phyloP scores from a whole-genome alignment of 495 filamentous ascomycete species.

The Tuber umbilicatum region DNA sequence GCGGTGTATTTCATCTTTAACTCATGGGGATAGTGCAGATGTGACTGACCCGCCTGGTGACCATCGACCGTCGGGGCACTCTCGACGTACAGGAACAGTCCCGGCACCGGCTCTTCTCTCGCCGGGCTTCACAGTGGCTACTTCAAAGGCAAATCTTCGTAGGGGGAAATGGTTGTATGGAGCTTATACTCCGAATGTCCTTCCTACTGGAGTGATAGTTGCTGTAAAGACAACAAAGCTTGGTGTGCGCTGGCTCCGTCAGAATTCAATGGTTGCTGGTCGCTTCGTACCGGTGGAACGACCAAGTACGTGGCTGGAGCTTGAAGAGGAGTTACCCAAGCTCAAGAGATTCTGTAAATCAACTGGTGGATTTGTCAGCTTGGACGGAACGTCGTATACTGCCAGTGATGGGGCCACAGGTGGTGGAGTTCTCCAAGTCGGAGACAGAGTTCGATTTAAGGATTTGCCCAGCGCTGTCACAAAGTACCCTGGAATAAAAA shows the following conservation, averaged over 20 bases:
- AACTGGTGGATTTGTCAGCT: conserved; percentile 25
- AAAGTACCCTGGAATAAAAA: conserved; percentile 48
- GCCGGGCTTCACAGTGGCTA: conserved; percentile 49
- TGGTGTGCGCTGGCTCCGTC: conserved; percentile 51
- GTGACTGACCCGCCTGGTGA: conserved; percentile 2
- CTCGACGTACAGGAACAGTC: conserved; percentile 25
- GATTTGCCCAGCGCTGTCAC: conserved; percentile 46
- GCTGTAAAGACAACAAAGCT: conserved; percentile 45
- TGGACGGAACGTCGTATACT: conserved; percentile 30
- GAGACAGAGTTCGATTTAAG: conserved; percentile 51
- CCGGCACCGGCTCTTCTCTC: conserved; percentile 34
- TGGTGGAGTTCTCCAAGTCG: conserved; percentile 42
- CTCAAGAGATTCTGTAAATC: conserved; percentile 39
- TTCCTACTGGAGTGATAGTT: conserved; percentile 49
- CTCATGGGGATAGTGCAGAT: conserved; percentile 7
- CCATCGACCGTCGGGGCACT: not conserved
- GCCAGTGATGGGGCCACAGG: conserved; percentile 6
- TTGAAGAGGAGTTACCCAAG: conserved; percentile 22
- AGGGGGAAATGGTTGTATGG: conserved; percentile 50
- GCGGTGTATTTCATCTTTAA: conserved; percentile 14
- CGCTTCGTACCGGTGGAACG: conserved; percentile 31
- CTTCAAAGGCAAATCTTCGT: conserved; percentile 50
- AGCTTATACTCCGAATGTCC: conserved; percentile 46
- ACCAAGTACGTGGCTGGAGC: conserved; percentile 23
- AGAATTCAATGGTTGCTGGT: conserved; percentile 44